Conservation (phyloP, 345 rosid genomes). For the Populus simonii region DNA sequence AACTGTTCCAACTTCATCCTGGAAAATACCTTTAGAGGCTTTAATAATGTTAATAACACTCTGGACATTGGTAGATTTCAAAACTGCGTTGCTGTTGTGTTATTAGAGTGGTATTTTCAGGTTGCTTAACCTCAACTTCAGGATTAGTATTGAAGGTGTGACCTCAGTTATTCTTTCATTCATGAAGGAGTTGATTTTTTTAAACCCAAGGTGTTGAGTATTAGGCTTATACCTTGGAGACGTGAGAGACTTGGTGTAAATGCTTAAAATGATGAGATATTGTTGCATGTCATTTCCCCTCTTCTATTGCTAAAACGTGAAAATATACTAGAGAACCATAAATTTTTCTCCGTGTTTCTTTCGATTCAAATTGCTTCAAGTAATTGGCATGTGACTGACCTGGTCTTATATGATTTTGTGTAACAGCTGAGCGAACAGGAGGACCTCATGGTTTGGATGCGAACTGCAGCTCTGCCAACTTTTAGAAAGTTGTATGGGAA, state of each 20-base stretch:
- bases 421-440: constrained; percentile 87
- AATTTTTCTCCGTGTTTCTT: neutral
- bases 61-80: neutral
- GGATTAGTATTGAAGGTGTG: too few relatives aligned
- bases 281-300: neutral
- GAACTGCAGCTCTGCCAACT: constrained; percentile 99
- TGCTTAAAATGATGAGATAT: neutral
- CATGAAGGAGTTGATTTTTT: neutral
- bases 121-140: too few relatives aligned
- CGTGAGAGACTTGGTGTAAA: neutral
- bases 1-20: neutral
- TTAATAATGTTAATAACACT: neutral
- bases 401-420: constrained; percentile 15
- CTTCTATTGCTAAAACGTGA: neutral
- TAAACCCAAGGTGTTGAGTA: neutral
- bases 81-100: neutral
- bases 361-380: neutral
- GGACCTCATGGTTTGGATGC: constrained; percentile 97
- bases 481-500: constrained; percentile 93
- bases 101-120: too few relatives aligned
- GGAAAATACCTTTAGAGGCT: neutral
- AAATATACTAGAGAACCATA: neutral
- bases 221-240: neutral
- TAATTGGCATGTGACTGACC: constrained; percentile 10
- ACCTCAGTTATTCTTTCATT: neutral